phyloP scores from a whole-genome alignment of 371 early-diverging fungal genomes.

The Mucor irregularis region DNA sequence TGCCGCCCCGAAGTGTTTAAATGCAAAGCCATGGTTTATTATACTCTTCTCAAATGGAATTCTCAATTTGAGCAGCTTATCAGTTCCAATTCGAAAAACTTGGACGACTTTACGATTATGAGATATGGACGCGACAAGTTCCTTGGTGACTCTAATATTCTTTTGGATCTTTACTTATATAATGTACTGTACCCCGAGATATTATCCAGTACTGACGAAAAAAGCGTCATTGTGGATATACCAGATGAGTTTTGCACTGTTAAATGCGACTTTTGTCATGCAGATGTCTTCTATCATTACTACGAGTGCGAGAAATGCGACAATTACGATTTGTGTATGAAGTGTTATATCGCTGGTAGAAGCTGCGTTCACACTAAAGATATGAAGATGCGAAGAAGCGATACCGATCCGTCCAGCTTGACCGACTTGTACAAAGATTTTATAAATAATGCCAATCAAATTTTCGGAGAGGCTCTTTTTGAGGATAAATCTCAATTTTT shows the following conservation, averaged over 20 bases:
- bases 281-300: constrained; percentile 35
- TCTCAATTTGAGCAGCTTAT: neutral
- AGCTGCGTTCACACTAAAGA: constrained; percentile 27
- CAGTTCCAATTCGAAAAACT: neutral
- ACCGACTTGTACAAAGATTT: constrained; percentile 12
- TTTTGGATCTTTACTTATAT: constrained; percentile 16
- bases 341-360: constrained; percentile 37
- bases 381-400: constrained; percentile 30
- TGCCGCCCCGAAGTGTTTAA: constrained; percentile 38
- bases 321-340: constrained; percentile 32
- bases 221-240: neutral
- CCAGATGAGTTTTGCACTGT: constrained; percentile 13
- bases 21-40: constrained; percentile 35
- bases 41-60: constrained; percentile 24
- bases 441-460: constrained; percentile 8
- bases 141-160: constrained; percentile 5
- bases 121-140: neutral
- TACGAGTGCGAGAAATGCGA: constrained; percentile 35
- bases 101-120: neutral
- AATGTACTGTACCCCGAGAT: constrained; percentile 25
- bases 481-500: neutral
- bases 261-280: constrained; percentile 39
- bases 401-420: neutral
- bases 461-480: neutral
- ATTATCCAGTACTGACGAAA: neutral